Base-by-base conservation (phyloP, 768 basidiomycete species). In the Pisolithus sp. region DNA sequence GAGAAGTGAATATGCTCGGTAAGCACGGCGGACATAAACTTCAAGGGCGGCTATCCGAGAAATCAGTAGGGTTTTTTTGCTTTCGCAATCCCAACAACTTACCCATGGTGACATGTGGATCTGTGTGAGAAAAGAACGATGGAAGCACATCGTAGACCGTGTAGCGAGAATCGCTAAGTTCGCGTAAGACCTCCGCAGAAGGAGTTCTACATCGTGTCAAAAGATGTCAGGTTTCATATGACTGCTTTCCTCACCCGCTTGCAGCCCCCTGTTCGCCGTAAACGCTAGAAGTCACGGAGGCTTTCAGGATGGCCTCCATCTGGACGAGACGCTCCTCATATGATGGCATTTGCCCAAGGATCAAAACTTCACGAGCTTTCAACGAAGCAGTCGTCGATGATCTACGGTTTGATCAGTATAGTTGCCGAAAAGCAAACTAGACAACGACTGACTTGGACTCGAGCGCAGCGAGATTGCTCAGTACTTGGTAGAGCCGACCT, bases 141-240 rank as follows among this genome's bases (percentile, higher is more conserved):
- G 94, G 93, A 44, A 99, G 80, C 7, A 99, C 96, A 64, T 99
- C 96, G 69, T 86, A 99, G 15, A 98, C 94, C 13, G 92, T 93
- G 71, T 94, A 98, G 40, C 90, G 81, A 6, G 95, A 97, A 70
- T 99, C 96, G 55, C 88, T 91, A 24, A 99, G 80, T 70, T 99
- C 96, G 63, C 83, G 83, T 60, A 99, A 76, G 36, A 93, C 78
- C 54, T 98, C 94, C 3, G 81, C 74, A 18, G 90, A 88, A 8
- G 95, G 96, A 1, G 80, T 79, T 62, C 93, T 91, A 47, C 17
- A 47, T 13, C 12, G 13, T 15, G 34, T 34, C 12, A 34, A 34
- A 34, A 34, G 1, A 34, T 5, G 13, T 34, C 34, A 34, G 12
- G 34, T 34, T 34, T 34, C 13, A 13, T 34, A 34, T 1, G 13